Evolutionary conservation across 2,329 filamentous ascomycete genomes (phyloP).

Genomic region (Venturia oleaginea): DNA sequence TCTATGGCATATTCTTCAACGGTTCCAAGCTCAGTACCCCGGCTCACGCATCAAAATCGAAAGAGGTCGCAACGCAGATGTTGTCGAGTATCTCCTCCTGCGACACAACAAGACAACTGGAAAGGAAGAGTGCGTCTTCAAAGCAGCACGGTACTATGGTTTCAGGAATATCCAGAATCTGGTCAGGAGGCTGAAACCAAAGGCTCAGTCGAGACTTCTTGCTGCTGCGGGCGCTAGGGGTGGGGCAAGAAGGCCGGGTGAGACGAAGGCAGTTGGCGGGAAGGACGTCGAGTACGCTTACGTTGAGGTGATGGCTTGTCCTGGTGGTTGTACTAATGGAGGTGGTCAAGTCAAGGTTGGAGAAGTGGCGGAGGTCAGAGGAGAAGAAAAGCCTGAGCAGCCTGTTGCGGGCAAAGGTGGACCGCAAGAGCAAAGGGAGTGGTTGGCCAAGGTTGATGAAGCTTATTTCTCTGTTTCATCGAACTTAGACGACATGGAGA

Average conservation of each 20-base stretch:
- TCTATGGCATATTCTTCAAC: constrained; percentile 69
- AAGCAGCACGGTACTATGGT: constrained; percentile 85
- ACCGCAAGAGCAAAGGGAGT: constrained; percentile 68
- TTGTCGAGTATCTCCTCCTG: constrained; percentile 71
- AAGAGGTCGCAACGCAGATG: constrained; percentile 81
- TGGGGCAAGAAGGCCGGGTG: constrained; percentile 45
- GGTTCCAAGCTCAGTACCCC: constrained; percentile 57
- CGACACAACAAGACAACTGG: constrained; percentile 38
- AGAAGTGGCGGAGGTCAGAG: constrained; percentile 58
- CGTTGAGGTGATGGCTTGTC: constrained; percentile 98
- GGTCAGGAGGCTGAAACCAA: constrained; percentile 81
- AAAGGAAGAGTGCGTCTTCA: constrained; percentile 50
- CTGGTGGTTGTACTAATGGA: constrained; percentile 96
- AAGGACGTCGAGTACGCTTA: constrained; percentile 64
- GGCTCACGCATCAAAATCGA: constrained; percentile 62
- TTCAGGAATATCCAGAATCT: constrained; percentile 98
- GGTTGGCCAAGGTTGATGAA: constrained; percentile 43
- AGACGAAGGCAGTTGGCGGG: constrained; percentile 27
- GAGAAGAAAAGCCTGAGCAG: constrained; percentile 51
- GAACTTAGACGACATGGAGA: constrained; percentile 36
- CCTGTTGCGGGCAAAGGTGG: constrained; percentile 59
- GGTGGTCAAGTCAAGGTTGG: constrained; percentile 90
- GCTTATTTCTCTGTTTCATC: constrained; percentile 74
- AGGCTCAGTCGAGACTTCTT: constrained; percentile 67
- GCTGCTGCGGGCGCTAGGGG: constrained; percentile 57